These are phyloP conservation scores for Stephanodiscus minutulus DNA, from an alignment of 108 stramenopile species.

Conservation along the genomic window DNA sequence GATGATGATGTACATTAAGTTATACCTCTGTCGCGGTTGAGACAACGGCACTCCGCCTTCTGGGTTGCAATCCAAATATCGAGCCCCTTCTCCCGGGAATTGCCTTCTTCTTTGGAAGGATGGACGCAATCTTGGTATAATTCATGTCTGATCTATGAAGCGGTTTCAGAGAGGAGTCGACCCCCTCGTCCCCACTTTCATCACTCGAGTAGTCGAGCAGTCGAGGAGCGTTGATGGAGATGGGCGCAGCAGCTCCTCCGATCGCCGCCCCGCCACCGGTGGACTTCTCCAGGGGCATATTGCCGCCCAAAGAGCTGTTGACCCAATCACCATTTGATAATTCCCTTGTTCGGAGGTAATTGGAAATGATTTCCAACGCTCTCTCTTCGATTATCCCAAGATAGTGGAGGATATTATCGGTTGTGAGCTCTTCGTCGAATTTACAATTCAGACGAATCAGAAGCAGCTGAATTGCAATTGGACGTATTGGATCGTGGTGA, in stretches of 20 bases:
- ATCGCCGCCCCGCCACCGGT: slow-evolving; percentile 50
- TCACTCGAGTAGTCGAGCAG: slow-evolving; percentile 74
- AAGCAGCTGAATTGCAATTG: slow-evolving; percentile 27
- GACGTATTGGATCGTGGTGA: not conserved
- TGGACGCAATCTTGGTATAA: slow-evolving; percentile 60
- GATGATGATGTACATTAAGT: not conserved
- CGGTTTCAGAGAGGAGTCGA: slow-evolving; percentile 45
- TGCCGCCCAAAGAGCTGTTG: slow-evolving; percentile 12
- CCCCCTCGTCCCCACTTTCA: slow-evolving; percentile 61
- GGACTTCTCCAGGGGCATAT: slow-evolving; percentile 15
- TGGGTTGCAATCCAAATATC: slow-evolving; percentile 10
- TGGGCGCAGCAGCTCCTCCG: slow-evolving; percentile 17
- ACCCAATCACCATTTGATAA: slow-evolving; percentile 4
- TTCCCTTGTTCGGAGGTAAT: slow-evolving; percentile 35
- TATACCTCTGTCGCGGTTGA: not conserved
- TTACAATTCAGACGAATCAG: slow-evolving; percentile 56
- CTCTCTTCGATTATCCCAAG: slow-evolving; percentile 79
- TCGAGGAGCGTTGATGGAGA: slow-evolving; percentile 81
- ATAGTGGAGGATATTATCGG: slow-evolving; percentile 78
- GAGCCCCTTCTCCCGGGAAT: slow-evolving; percentile 21
- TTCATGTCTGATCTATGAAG: slow-evolving; percentile 65
- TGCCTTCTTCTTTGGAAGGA: slow-evolving; percentile 18
- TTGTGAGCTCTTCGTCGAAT: slow-evolving; percentile 52
- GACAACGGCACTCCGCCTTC: not conserved
- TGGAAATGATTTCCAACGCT: slow-evolving; percentile 61